phyloP scores from a whole-genome alignment of 352 stramenopile species.

The Phytophthora pistaciae region DNA sequence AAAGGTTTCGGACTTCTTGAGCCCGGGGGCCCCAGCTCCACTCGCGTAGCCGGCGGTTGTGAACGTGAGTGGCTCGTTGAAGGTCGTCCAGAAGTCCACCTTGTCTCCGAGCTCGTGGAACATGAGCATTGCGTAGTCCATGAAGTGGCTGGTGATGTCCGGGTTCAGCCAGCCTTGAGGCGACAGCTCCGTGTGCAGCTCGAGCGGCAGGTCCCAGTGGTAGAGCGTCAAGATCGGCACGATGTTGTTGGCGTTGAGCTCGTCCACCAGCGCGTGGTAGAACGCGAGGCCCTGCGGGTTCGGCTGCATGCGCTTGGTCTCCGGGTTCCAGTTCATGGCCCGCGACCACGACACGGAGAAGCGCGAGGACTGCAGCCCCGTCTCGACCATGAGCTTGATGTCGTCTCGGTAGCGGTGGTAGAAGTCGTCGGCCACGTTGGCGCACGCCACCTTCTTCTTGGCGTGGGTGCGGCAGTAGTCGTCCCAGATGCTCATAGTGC shows the following conservation, averaged over 20 bases:
- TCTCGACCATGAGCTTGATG: slow-evolving; percentile 90
- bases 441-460: slow-evolving; percentile 70
- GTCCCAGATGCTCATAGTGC: slow-evolving; percentile 94
- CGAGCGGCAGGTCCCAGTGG: slow-evolving; percentile 86
- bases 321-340: slow-evolving; percentile 85
- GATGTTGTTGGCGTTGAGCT: slow-evolving; percentile 76
- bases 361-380: slow-evolving; percentile 91
- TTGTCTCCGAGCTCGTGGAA: slow-evolving; percentile 91
- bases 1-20: slow-evolving; percentile 55
- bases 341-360: slow-evolving; percentile 94
- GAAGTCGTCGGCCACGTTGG: slow-evolving; percentile 94
- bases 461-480: slow-evolving; percentile 77
- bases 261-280: slow-evolving; percentile 93
- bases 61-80: slow-evolving; percentile 95
- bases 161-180: slow-evolving; percentile 73
- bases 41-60: slow-evolving; percentile 88
- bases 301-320: slow-evolving; percentile 51
- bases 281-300: slow-evolving; percentile 91
- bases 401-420: slow-evolving; percentile 91
- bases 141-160: slow-evolving; percentile 69
- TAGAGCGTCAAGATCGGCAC: slow-evolving; percentile 90
- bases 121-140: slow-evolving; percentile 88
- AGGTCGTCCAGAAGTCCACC: slow-evolving; percentile 91
- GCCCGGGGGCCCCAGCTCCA: slow-evolving; percentile 54
- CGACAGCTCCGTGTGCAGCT: slow-evolving; percentile 77